A percentile compares a stretch with the other conserved stretches of the same genome.
Conservation (phyloP, 345 rosid species). For the Eucalyptus urophylla region DNA sequence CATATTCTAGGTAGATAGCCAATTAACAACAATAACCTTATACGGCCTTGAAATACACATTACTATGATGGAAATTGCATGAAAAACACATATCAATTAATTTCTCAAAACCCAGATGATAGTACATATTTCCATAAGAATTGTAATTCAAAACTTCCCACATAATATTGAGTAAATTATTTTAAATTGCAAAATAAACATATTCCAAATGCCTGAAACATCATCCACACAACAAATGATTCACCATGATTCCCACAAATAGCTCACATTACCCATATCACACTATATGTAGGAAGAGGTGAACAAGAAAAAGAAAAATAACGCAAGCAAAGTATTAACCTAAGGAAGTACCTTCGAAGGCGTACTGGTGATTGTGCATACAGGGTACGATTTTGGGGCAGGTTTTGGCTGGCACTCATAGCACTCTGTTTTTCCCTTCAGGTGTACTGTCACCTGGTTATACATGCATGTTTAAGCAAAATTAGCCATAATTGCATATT, state of each 20-base stretch:
- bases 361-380: conserved; percentile 97
- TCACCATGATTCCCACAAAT: background rate
- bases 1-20: background rate
- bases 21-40: background rate
- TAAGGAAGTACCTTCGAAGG: conserved; percentile 72
- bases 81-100: background rate
- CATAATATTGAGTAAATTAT: background rate
- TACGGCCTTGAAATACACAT: background rate
- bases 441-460: conserved; percentile 76
- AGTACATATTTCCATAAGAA: background rate
- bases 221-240: background rate
- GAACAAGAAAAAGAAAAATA: background rate
- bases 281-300: background rate
- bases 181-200: background rate
- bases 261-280: background rate
- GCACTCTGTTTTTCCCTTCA: conserved; percentile 92
- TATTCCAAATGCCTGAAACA: background rate
- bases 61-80: background rate
- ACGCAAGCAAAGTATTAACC: background rate
- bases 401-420: conserved; percentile 97
- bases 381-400: conserved; percentile 95
- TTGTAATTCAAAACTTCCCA: background rate
- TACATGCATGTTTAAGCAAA: background rate
- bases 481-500: background rate
- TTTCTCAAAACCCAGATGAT: background rate